Conservation (phyloP, 2,329 filamentous ascomycete species). For the Cercospora canescens region DNA sequence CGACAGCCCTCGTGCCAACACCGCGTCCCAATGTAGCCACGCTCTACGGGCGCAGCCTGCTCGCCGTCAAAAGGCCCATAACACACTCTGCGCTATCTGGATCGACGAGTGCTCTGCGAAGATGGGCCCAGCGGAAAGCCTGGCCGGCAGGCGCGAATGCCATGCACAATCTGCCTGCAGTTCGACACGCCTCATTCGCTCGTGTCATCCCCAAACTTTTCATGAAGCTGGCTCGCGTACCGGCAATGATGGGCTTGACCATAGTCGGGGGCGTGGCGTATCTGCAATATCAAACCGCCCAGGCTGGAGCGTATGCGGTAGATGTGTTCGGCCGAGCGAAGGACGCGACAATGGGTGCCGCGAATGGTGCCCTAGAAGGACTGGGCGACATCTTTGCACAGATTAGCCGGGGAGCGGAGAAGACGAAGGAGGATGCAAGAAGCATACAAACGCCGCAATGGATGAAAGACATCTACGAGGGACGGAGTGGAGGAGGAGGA, state of each 20-base stretch:
- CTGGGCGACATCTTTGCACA: slow-evolving; percentile 76
- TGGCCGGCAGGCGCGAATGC: slow-evolving; percentile 77
- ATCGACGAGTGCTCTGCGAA: slow-evolving; percentile 19
- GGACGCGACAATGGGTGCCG: slow-evolving; percentile 69
- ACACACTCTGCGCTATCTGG: slow-evolving; percentile 29
- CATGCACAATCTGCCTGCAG: slow-evolving; percentile 75
- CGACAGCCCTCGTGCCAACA: slow-evolving; percentile 55
- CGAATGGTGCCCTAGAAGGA: slow-evolving; percentile 68
- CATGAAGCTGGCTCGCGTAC: slow-evolving; percentile 83
- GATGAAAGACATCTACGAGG: slow-evolving; percentile 66
- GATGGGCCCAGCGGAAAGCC: slow-evolving; percentile 52
- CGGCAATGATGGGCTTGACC: slow-evolving; percentile 87
- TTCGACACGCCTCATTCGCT: slow-evolving; percentile 65
- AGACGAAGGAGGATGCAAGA: slow-evolving; percentile 66
- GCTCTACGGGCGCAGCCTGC: slow-evolving; percentile 19
- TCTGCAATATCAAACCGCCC: slow-evolving; percentile 90
- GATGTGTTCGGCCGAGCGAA: slow-evolving; percentile 73
- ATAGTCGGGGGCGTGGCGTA: slow-evolving; percentile 87
- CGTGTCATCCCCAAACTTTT: slow-evolving; percentile 78
- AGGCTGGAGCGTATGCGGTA: slow-evolving; percentile 74
- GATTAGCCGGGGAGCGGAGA: slow-evolving; percentile 77
- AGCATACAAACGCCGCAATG: slow-evolving; percentile 64
- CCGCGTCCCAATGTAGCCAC: slow-evolving; percentile 33
- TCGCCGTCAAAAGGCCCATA: slow-evolving; percentile 27
- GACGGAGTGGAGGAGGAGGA: slow-evolving; percentile 34